Conservation (phyloP, 805 yeast genomes). For the Metschnikowia rubicola region DNA sequence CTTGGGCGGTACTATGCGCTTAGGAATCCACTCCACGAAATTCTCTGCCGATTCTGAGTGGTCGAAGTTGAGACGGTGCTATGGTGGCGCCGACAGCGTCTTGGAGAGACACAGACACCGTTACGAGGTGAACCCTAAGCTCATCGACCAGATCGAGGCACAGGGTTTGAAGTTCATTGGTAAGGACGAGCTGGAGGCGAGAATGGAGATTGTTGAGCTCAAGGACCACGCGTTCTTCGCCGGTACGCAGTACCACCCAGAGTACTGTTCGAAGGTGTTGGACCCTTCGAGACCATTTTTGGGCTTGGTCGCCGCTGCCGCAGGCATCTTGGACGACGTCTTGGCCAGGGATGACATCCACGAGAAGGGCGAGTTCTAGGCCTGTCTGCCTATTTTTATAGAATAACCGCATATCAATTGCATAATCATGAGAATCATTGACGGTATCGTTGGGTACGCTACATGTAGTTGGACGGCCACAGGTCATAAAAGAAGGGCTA, state of each 20-base stretch:
- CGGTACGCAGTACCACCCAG: slow-evolving; percentile 98
- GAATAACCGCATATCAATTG: neutral
- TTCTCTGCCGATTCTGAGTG: slow-evolving; percentile 67
- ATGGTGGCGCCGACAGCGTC: slow-evolving; percentile 66
- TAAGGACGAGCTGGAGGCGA: slow-evolving; percentile 80
- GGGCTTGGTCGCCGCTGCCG: slow-evolving; percentile 92
- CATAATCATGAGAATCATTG: neutral
- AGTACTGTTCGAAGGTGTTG: slow-evolving; percentile 91
- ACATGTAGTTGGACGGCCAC: no score
- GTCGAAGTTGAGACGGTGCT: slow-evolving; percentile 71
- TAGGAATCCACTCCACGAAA: slow-evolving; percentile 87
- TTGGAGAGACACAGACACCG: slow-evolving; percentile 98
- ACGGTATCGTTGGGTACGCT: no score
- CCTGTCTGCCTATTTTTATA: neutral
- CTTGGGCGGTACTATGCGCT: slow-evolving; percentile 98
- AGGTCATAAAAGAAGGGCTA: no score
- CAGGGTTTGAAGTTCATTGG: slow-evolving; percentile 88
- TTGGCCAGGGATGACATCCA: slow-evolving; percentile 44
- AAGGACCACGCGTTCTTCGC: slow-evolving; percentile 85
- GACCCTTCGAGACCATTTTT: slow-evolving; percentile 96
- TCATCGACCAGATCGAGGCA: slow-evolving; percentile 65
- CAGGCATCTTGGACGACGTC: slow-evolving; percentile 74
- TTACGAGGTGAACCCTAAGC: slow-evolving; percentile 90
- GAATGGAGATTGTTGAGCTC: slow-evolving; percentile 93
- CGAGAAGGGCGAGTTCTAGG: slow-evolving; percentile 42